These are phyloP conservation scores for Coemansia sp. DNA, from an alignment of 192 early-diverging fungal genomes.

Conservation along the genomic window DNA sequence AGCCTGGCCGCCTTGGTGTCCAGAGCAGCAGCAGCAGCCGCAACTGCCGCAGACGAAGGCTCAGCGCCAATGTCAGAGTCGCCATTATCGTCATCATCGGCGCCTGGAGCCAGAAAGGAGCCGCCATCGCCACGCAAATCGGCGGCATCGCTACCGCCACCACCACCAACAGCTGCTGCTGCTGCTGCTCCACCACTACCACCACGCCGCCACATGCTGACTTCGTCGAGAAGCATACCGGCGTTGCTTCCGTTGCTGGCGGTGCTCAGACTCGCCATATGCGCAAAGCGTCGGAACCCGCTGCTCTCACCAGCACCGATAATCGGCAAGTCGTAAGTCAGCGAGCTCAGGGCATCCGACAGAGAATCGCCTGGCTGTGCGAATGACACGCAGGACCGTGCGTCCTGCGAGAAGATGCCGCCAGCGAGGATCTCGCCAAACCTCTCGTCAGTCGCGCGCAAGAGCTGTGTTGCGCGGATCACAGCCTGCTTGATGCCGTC, in stretches of 20 bases:
- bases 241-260: slow-evolving; percentile 38
- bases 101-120: slow-evolving; percentile 13
- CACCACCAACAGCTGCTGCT: slow-evolving; percentile 12
- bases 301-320: neutral
- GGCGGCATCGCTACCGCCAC: slow-evolving; percentile 9
- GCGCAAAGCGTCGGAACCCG: slow-evolving; percentile 29
- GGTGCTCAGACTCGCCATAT: slow-evolving; percentile 36
- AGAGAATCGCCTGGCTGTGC: slow-evolving; percentile 46
- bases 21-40: slow-evolving; percentile 26
- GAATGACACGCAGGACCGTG: slow-evolving; percentile 34
- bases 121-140: slow-evolving; percentile 3
- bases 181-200: slow-evolving; percentile 5
- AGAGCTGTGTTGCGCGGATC: slow-evolving; percentile 34
- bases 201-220: slow-evolving; percentile 2
- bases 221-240: neutral
- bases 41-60: slow-evolving; percentile 22
- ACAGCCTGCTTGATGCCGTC: slow-evolving; percentile 28
- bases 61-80: slow-evolving; percentile 26
- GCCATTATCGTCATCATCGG: slow-evolving; percentile 11
- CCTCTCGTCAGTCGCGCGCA: slow-evolving; percentile 46
- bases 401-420: slow-evolving; percentile 41
- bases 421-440: slow-evolving; percentile 40
- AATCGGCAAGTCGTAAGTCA: slow-evolving; percentile 23
- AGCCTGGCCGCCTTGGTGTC: slow-evolving; percentile 32
- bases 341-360: slow-evolving; percentile 18